Evolutionary conservation across 2,329 filamentous ascomycete species (phyloP), one percentile per base, ranked within the genome.

Genomic region (Lachnellula subtilissima): DNA sequence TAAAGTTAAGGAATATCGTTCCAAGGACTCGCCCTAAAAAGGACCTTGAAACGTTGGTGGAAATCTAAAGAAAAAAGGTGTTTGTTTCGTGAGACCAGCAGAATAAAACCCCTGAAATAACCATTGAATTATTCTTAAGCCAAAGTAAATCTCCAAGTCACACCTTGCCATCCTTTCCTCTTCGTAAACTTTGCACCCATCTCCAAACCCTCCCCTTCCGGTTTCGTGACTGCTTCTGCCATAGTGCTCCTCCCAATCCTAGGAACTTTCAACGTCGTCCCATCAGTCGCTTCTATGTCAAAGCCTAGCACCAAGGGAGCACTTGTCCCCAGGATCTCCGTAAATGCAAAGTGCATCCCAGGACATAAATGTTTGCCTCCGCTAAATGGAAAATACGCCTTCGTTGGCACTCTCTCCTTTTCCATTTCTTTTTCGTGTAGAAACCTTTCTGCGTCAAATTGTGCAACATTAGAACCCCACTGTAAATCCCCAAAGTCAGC

Each of bases 391-490:
- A 70, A 64, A 56, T 70, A 73, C 5, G 55, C 54, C 45, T 57
- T 53, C 35, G 60, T 63, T 52, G 54, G 55, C 11, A 54, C 55
- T n/a, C 53, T 51, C 19, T 59, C 56, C 3, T 52, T 35, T 32
- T 51, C 55, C 37, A 48, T 52, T 25, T 36, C 51, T 11, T 53
- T 53, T 17, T 50, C 43, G 8, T 62, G 55, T 0, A 74, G 52
- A 62, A 78, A 79, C 19, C 75, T 72, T 19, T 60, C 51, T 0
- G 75, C 68, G 37, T 76, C 72, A 65, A 79, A 79, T 0, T 55
- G 53, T 1, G 59, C 60, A 0, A 67, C 73, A 49, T 76, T 71
- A 1, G 69, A 62, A 6, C 76, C 76, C 76, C 76, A 79, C 45
- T 48, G 5, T n/a, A 5, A 25, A 32, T 32, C 7, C 9, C 35